Evolutionary conservation across 805 yeast species (phyloP), one percentile per base, ranked within the genome.

Genomic region (Cyberlindnera japonica): DNA sequence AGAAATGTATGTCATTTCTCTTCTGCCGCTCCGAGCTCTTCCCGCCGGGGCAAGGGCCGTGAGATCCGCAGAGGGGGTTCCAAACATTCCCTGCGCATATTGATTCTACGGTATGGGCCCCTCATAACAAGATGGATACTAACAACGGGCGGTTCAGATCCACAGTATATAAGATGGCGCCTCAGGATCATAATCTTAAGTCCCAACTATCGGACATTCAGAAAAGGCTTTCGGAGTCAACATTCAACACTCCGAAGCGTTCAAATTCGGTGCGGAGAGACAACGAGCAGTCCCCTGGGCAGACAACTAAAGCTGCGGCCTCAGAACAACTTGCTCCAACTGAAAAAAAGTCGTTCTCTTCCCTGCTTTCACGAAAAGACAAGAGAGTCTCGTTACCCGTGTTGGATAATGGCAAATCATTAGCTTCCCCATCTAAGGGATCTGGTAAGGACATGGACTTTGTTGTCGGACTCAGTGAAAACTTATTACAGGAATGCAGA

Each of bases 401-500:
- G 3, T 37, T 57, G 6, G 60, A 55, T 19, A 37, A 32, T 17
- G 42, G 49, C 15, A 51, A 42, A 33, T 42, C 59, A 2, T 42
- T 56, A 12, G 31, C 51, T 8, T 39, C 49, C 4, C 45, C 49
- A 4, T 23, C 44, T 2, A 55, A 51, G 43, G 50, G 46, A 13
- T 37, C 49, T n/a, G 77, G 78, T 16, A 77, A 77, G 48, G 85
- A 83, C 44, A 77, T 82, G 67, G 77, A 78, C 54, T 83, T 83
- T 55, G 79, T 83, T 13, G 83, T 83, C 43, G 87, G 84, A 4
- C 61, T 84, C 41, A 80, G 87, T 62, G 91, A 84, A 51, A 82
- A 81, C 42, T 63, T 84, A 47, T 68, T 84, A 14, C 64, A 73
- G 32, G 88, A 85, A 58, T 83, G 89, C 53, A 74, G 90, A 49